Base-by-base conservation (phyloP, 257 asterid species). In the Solanum chiquidenum region DNA sequence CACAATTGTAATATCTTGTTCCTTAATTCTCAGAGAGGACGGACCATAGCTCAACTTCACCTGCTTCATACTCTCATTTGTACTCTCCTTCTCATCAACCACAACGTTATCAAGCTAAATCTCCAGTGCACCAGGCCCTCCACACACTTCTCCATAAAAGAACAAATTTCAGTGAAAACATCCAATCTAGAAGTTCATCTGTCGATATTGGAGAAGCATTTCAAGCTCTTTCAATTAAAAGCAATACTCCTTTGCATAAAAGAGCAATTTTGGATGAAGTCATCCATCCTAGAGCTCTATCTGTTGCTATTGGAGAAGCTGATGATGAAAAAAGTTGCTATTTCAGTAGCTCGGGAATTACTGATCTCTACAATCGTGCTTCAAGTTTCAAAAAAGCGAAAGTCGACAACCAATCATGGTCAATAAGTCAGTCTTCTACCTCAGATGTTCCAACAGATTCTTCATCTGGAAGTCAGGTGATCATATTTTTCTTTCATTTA, bases 51-150 rank as follows among this genome's bases (percentile, higher is more conserved):
- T 49, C 85, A 80, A 46, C 40, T 80, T 91, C 94, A 23, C 85
- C 86, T 29, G 91, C 91, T 37, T 90, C 93, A 4, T 87, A 60
- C 88, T 87, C 92, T 83, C 87, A 73, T 84, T 90, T 89, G 79
- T 91, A 89, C 79, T 91, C 98, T 69, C 74, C 92, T 62, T 92
- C 98, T 87, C 93, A 93, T 33, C 97, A 96, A 49, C 83, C 27
- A 34, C 98, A 94, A 87, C 93, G 94, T 16, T 88, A 92, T 87
- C 98, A 91, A 90, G 95, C 98, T 89, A 95, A 94, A 85, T 90
- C 94, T 10, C 86, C 87, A 66, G 87, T 93, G 29, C 94, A 94
- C 86, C 95, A 91, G 87, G 69, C 69, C 29, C 85, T 80, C 42
- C 85, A 80, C 2, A 90, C 89, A 40, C 92, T 94, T 88, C 88